Evolutionary conservation across 2,329 filamentous ascomycete genomes (phyloP).

Genomic region (Parascedosporium putredinis): DNA sequence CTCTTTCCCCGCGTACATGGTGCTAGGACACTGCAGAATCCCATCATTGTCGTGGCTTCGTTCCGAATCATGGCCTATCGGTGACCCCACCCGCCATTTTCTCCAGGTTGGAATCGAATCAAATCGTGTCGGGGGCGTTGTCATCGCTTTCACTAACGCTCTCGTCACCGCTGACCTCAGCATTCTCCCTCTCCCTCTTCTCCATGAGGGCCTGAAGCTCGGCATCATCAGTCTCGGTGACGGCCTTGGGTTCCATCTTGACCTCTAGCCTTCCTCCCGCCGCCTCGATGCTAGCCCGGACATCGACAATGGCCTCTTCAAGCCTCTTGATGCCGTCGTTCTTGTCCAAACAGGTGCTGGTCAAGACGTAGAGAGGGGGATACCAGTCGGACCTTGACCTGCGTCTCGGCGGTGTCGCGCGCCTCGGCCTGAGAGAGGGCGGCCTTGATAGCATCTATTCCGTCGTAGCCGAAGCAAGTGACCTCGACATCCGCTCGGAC

Average conservation of each 20-base stretch:
- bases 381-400: conserved; percentile 98
- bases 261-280: conserved; percentile 73
- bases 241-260: conserved; percentile 98
- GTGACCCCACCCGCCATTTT: conserved; percentile 4
- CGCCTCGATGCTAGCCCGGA: conserved; percentile 67
- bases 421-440: conserved; percentile 86
- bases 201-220: conserved; percentile 97
- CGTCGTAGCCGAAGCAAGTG: conserved; percentile 90
- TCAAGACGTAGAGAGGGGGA: conserved; percentile 95
- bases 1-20: not conserved
- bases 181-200: conserved; percentile 96
- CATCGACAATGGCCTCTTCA: conserved; percentile 82
- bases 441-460: conserved; percentile 94
- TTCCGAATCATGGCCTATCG: no score
- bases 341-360: conserved; percentile 93
- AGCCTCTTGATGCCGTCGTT: conserved; percentile 70
- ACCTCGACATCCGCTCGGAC: conserved; percentile 96
- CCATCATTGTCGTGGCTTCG: not conserved
- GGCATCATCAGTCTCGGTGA: conserved; percentile 96
- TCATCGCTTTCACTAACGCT: conserved; percentile 92
- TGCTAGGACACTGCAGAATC: conserved; percentile 1
- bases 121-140: conserved; percentile 41
- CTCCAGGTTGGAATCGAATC: conserved; percentile 12
- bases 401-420: conserved; percentile 80
- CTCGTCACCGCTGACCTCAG: conserved; percentile 95